Percentiles rank a stretch among this genome's conserved stretches.
phyloP scores from a whole-genome alignment of 352 stramenopile species.

The Pythium rishiriense region DNA sequence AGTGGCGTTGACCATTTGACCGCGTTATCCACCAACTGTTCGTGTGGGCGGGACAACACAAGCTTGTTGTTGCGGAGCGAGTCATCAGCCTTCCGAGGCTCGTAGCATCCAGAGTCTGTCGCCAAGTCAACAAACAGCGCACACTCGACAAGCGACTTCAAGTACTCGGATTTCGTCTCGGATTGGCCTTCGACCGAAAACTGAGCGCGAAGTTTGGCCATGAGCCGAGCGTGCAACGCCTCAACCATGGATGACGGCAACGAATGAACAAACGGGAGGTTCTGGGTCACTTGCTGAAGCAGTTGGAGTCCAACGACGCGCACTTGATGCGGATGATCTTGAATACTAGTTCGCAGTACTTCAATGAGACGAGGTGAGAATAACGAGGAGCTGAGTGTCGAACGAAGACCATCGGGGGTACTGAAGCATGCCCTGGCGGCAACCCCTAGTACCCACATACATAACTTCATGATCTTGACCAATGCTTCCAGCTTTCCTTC shows the following conservation, averaged over 20 bases:
- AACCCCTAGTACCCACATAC: slow-evolving; percentile 24
- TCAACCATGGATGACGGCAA: slow-evolving; percentile 44
- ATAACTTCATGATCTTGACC: slow-evolving; percentile 18
- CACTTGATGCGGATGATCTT: slow-evolving; percentile 40
- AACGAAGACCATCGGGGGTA: not conserved
- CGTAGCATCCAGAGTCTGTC: slow-evolving; percentile 36
- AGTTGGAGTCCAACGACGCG: slow-evolving; percentile 43
- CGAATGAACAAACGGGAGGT: slow-evolving; percentile 35
- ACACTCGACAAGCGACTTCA: slow-evolving; percentile 63
- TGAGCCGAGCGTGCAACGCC: slow-evolving; percentile 38
- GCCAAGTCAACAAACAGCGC: slow-evolving; percentile 56
- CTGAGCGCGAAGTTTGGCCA: slow-evolving; percentile 52
- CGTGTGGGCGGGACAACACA: not conserved
- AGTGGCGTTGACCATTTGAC: slow-evolving; percentile 7
- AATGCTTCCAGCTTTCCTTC: not conserved
- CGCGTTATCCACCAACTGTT: not conserved
- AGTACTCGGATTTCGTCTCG: slow-evolving; percentile 61
- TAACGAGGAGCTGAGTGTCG: not conserved
- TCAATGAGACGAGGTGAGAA: slow-evolving; percentile 7
- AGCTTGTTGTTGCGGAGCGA: not conserved
- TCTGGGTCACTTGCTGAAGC: slow-evolving; percentile 41
- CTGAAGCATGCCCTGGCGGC: slow-evolving; percentile 6
- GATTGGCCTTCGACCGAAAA: slow-evolving; percentile 45
- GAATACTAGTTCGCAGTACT: not conserved
- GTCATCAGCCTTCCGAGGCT: slow-evolving; percentile 23